Evolutionary conservation across 2,329 filamentous ascomycete genomes (phyloP), one percentile per base, ranked within the genome.

Genomic region (Geoglossum cookeanum): DNA sequence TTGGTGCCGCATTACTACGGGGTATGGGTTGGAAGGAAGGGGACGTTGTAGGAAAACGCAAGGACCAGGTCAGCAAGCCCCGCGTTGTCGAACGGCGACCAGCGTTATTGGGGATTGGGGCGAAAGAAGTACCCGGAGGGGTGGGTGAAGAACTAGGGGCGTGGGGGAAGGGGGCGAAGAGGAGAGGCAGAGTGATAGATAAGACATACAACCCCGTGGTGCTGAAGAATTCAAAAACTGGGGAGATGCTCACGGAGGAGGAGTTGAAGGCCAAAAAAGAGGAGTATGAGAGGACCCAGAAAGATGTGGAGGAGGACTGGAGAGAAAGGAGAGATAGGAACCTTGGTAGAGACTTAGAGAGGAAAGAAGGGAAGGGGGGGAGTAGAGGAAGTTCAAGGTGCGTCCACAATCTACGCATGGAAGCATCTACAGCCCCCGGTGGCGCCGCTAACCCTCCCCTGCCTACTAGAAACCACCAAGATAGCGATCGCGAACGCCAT

Each of bases 1-100:
- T 97, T 62, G 92, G 92, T 6, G 85, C 89, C 17, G 89, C 90
- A 0, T 75, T 97, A 61, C 76, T 98, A 39, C 81, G 90, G 35
- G 89, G 90, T 8, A 96, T 97, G 86, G 92, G 92, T 7, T 96
- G 91, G 90, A 89, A 96, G 65, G 80, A 82, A 61, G 80, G 76
- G 17, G 75, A 80, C 60, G 70, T 73, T 44, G 74, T 81, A 55
- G 74, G 84, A 71, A 68, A 65, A 60, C 78, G 81, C 57, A 73
- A 76, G 60, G 71, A 74, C 52, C 76, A 75, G 1, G 68, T 73
- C 2, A 75, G 71, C 4, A 85, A 85, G 62, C 75, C 81, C 39
- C 83, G 80, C 60, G 72, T 81, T 17, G 75, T 82, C 13, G 83
- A 85, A 65, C 77, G 82, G 55, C 79, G 90, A 55, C 84, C 88